These are phyloP conservation scores for Xylaria cubensis DNA, from an alignment of 495 filamentous ascomycete species.

Conservation along the genomic window DNA sequence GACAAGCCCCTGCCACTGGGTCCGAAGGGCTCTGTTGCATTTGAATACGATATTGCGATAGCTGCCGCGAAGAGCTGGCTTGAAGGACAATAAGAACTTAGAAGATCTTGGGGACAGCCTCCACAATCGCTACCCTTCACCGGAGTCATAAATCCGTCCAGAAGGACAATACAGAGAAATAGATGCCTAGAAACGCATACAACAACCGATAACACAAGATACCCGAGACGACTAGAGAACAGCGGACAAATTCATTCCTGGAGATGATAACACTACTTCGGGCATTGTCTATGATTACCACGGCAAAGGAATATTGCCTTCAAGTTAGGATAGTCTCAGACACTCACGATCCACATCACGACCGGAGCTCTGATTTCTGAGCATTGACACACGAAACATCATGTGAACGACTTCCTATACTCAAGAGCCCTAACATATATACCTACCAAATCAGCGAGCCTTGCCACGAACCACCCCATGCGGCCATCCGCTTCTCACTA, in stretches of 20 bases:
- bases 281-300: neutral
- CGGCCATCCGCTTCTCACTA: neutral
- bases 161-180: neutral
- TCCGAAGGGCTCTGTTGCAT: slow-evolving; percentile 30
- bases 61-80: slow-evolving; percentile 31
- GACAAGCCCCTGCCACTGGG: slow-evolving; percentile 68
- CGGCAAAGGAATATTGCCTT: neutral
- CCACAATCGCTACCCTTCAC: neutral
- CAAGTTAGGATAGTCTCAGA: neutral
- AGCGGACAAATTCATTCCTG: neutral
- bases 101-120: neutral
- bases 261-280: neutral
- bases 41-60: slow-evolving; percentile 31
- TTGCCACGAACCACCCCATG: neutral
- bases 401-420: neutral
- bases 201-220: neutral
- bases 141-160: neutral
- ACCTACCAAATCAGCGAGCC: neutral
- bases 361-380: neutral
- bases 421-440: too few relatives aligned
- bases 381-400: neutral
- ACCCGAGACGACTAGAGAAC: neutral
- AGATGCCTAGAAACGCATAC: neutral
- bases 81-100: neutral
- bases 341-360: neutral